Base-by-base conservation (phyloP, 441 rosid genomes). In the Erodium trifolium region DNA sequence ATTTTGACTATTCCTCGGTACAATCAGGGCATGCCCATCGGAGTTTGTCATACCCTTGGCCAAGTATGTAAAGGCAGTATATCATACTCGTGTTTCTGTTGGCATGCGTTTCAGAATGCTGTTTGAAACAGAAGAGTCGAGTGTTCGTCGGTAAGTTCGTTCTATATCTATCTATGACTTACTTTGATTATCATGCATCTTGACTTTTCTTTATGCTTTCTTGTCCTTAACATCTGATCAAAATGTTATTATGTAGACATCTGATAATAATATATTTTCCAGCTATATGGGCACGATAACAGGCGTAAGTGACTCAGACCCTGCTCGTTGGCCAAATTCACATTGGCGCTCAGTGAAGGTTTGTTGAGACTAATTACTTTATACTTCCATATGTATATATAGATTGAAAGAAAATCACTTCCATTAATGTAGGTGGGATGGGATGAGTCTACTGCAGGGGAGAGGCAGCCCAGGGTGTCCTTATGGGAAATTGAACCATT, bases 61-160 rank as follows among this genome's bases (percentile, higher is more conserved):
- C 64, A 96, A 93, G 82, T 96, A 89, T 65, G 81, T 91, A 10
- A 96, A 93, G 80, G 98, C 98, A 19, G 96, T 84, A 47, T 93
- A 88, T 79, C 96, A 93, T 73, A 92, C 97, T 41, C 94, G 96
- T 5, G 93, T 96, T 70, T 96, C 96, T 70, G 98, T 96, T 78
- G 99, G 99, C 57, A 89, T 96, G 99, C 92, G 99, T 80, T 96
- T 96, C 78, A 83, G 99, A 83, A 96, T 96, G 99, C 82, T 96
- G 72, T 96, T 96, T 79, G 99, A 96, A 81, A 96, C 99, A 0
- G 99, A 96, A 81, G 99, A 96, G 81, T 96, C 98, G 66, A 91
- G 98, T 67, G 90, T 96, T 68, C 94, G 99, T 17, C 88, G 98
- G 99, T 95, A 85, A 35, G 95, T 60, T 2, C 18, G 16, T 92